Percentiles rank a stretch among this genome's conserved stretches.
phyloP scores from a whole-genome alignment of 192 early-diverging fungal species.

The Podila verticillata region DNA sequence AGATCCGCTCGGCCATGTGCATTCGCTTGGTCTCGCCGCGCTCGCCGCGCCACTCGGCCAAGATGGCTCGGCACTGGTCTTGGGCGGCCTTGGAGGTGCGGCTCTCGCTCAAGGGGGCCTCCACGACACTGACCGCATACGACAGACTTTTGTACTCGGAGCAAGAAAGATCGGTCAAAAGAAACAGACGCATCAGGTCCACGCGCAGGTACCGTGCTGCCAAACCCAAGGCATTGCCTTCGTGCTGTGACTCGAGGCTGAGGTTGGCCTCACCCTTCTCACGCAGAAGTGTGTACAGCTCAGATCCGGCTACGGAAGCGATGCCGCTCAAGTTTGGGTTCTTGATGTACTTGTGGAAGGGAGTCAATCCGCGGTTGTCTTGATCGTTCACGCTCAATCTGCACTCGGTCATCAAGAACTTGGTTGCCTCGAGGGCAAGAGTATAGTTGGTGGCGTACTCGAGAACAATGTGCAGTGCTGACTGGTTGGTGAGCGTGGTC shows the following conservation, averaged over 20 bases:
- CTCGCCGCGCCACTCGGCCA: constrained; percentile 44
- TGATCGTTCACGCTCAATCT: constrained; percentile 38
- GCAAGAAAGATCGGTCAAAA: constrained; percentile 36
- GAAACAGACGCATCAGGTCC: constrained; percentile 43
- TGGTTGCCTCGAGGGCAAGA: constrained; percentile 20
- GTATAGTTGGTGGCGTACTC: constrained; percentile 42
- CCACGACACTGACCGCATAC: constrained; percentile 30
- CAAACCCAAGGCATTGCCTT: constrained; percentile 40
- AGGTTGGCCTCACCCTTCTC: constrained; percentile 36
- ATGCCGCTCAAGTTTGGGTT: constrained; percentile 38
- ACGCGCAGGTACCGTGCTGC: constrained; percentile 42
- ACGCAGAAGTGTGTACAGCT: constrained; percentile 33
- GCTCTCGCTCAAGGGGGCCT: constrained; percentile 46
- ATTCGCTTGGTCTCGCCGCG: constrained; percentile 44
- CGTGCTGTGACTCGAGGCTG: constrained; percentile 31
- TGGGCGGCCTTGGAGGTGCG: constrained; percentile 23
- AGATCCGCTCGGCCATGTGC: constrained; percentile 48
- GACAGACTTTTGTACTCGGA: constrained; percentile 36
- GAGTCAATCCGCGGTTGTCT: constrained; percentile 42
- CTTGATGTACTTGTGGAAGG: constrained; percentile 51
- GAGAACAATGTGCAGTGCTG: constrained; percentile 41
- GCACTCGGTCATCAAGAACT: constrained; percentile 34
- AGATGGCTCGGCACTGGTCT: constrained; percentile 18
- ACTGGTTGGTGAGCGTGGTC: constrained; percentile 34
- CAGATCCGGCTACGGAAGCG: constrained; percentile 34